These are phyloP conservation scores for Acer yangbiense DNA, from an alignment of 345 rosid genomes.

Conservation along the genomic window DNA sequence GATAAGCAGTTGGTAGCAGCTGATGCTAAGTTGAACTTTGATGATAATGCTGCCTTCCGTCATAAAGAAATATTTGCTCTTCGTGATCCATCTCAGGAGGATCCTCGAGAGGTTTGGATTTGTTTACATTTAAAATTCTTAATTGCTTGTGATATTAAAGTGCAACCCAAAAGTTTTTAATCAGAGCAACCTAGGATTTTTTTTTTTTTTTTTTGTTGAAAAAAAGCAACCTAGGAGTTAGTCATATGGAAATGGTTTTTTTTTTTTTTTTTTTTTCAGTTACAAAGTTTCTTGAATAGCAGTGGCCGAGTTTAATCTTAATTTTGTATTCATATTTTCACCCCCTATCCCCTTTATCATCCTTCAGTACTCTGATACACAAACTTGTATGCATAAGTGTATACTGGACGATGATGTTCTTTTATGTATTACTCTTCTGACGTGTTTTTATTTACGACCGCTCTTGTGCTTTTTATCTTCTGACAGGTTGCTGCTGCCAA, in stretches of 20 bases:
- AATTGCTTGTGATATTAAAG: slow-evolving; percentile 6
- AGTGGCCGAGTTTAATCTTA: neutral
- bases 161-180: neutral
- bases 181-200: neutral
- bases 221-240: neutral
- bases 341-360: neutral
- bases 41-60: slow-evolving; percentile 96
- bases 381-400: neutral
- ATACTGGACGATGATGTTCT: neutral
- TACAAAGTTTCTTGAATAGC: neutral
- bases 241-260: neutral
- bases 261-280: neutral
- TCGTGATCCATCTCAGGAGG: slow-evolving; percentile 97
- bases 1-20: slow-evolving; percentile 90
- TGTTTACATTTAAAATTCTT: neutral
- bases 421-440: slow-evolving; percentile 8
- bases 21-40: slow-evolving; percentile 98
- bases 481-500: slow-evolving; percentile 87
- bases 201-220: too few species aligned
- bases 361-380: neutral
- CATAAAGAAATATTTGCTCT: slow-evolving; percentile 79
- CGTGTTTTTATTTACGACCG: slow-evolving; percentile 1
- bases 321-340: neutral
- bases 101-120: slow-evolving; percentile 85
- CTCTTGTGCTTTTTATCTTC: slow-evolving; percentile 18